These are phyloP conservation scores for Phytomonas francai DNA, from an alignment of 208 protist genomes.

Conservation along the genomic window DNA sequence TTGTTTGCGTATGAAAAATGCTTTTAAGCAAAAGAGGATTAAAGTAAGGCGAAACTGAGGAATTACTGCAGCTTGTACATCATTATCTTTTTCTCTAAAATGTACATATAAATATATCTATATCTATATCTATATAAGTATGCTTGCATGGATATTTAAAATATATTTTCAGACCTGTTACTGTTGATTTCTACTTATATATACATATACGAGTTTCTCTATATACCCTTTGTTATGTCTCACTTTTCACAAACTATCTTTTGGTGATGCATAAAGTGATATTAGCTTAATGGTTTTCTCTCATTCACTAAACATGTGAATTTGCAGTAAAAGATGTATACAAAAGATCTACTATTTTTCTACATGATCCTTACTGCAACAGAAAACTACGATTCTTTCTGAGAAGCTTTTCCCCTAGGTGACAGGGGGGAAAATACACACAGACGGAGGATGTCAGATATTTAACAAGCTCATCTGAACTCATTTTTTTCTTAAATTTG, in stretches of 20 bases:
- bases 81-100: not conserved
- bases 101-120: not conserved
- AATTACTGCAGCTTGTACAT: not conserved
- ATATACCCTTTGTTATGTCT: not conserved
- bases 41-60: not conserved
- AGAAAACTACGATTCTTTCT: no score
- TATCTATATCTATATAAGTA: no score
- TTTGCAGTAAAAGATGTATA: not conserved
- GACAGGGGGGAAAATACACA: no score
- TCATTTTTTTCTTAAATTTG: no score
- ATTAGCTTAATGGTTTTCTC: no score
- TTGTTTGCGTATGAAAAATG: not conserved
- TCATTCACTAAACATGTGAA: no score
- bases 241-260: no score
- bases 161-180: not conserved
- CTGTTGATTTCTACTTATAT: not conserved
- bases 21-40: not conserved
- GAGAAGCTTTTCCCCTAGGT: no score
- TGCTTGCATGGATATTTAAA: not conserved
- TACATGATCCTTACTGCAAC: not conserved
- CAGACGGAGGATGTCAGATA: no score
- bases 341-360: conserved; percentile 3
- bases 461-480: no score
- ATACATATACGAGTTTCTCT: not conserved
- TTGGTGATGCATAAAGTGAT: no score